phyloP scores from a whole-genome alignment of 2,329 filamentous ascomycete species.

The Xylaria sp. region DNA sequence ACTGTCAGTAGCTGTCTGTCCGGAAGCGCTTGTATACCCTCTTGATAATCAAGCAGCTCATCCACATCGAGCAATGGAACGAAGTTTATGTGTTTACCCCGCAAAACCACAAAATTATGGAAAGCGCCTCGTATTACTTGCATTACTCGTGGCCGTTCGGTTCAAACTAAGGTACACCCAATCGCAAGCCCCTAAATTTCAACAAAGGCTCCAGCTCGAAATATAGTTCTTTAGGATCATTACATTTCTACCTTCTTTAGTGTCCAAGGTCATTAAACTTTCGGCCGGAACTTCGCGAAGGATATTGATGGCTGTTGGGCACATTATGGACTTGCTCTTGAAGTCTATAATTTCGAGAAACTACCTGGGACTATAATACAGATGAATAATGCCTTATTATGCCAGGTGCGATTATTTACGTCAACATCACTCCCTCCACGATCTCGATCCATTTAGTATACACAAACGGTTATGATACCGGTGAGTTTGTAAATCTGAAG shows the following conservation, averaged over 20 bases:
- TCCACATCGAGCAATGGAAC: conserved; percentile 8
- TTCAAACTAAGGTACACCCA: background rate
- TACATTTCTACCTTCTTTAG: conserved; percentile 10
- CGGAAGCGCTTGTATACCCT: too few species aligned
- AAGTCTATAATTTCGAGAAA: background rate
- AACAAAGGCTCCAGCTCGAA: background rate
- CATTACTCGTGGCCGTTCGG: too few species aligned
- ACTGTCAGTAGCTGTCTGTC: background rate
- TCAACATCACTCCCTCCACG: too few species aligned
- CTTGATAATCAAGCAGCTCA: conserved; percentile 36
- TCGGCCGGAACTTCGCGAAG: conserved; percentile 21
- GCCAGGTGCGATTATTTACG: background rate
- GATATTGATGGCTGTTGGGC: conserved; percentile 33
- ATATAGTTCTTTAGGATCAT: background rate
- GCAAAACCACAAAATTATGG: conserved; percentile 1
- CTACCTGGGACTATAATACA: conserved; percentile 33
- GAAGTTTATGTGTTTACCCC: background rate
- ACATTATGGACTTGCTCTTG: conserved; percentile 32
- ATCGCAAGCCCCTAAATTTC: background rate
- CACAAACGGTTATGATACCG: too few species aligned
- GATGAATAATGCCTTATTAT: background rate
- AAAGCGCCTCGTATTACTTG: too few species aligned
- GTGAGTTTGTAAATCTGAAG: too few species aligned
- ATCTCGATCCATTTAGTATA: too few species aligned
- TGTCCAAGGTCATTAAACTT: background rate